A percentile compares a stretch with the other conserved stretches of the same genome.
Conservation (phyloP, 2,329 filamentous ascomycete species). For the Colletotrichum melonis region DNA sequence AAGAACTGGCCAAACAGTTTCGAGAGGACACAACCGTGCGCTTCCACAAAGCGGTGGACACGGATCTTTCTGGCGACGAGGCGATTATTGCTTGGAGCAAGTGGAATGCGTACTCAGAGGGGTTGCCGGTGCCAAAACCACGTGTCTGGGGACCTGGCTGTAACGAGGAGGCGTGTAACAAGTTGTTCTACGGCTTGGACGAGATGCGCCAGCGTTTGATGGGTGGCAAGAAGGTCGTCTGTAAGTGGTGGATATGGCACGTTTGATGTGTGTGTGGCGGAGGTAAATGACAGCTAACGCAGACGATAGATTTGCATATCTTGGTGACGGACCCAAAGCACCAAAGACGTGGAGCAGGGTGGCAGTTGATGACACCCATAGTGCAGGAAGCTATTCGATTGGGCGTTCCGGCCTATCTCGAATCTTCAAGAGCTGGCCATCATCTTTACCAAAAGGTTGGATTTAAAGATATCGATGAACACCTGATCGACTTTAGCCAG, state of each 20-base stretch:
- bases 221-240: constrained; percentile 46
- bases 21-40: constrained; percentile 28
- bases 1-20: constrained; percentile 37
- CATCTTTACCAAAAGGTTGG: constrained; percentile 49
- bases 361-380: constrained; percentile 48
- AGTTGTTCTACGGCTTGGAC: constrained; percentile 46
- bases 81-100: constrained; percentile 48
- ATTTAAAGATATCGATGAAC: constrained; percentile 44
- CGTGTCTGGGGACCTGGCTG: constrained; percentile 42
- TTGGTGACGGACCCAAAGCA: constrained; percentile 51
- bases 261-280: background rate
- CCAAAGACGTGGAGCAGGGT: constrained; percentile 48
- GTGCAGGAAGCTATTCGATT: constrained; percentile 49
- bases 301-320: constrained; percentile 47
- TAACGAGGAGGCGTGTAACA: constrained; percentile 47
- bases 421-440: constrained; percentile 47
- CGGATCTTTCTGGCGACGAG: constrained; percentile 36
- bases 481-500: constrained; percentile 14
- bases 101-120: constrained; percentile 48
- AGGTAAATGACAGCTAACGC: constrained; percentile 12
- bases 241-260: constrained; percentile 41
- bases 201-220: constrained; percentile 44
- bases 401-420: constrained; percentile 49
- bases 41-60: constrained; percentile 35
- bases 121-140: constrained; percentile 38